Evolutionary conservation across 768 basidiomycete genomes (phyloP), one percentile per base, ranked within the genome.

Genomic region (Dacryopinax primogenitus): DNA sequence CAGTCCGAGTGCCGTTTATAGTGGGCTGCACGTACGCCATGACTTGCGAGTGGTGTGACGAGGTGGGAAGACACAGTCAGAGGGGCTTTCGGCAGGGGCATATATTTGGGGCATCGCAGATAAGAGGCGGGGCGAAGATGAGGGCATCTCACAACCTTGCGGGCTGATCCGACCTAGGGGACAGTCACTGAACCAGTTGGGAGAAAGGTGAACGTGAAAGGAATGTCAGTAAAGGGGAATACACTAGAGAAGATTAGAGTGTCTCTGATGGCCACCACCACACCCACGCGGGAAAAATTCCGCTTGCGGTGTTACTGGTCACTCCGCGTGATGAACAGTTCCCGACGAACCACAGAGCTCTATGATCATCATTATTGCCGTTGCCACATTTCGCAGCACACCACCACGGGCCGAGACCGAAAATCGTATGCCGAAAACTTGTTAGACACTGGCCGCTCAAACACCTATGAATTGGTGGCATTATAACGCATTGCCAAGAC

Each of bases 141-240:
- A 58, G 26, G 15, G 51, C 26, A 58, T 58, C 51, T 18, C 45
- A 23, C 51, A 58, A 58, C 51, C 32, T 23, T 58, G 51, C 51
- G 51, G 51, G 51, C 26, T 58, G 51, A 58, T 58, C 51, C 51
- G 51, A 58, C 51, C 51, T 13, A 32, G 21, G 51, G 30, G 51
- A 58, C 51, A 28, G 51, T 30, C 11, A 6, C 51, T 32, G 30
- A 28, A 28, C 51, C 51, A 58, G 51, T 30, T 11, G 26, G 26
- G 30, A 32, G 30, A 7, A 21, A 28, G 51, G 15, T 58, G 51
- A 23, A 58, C 30, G 51, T 58, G 51, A 58, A 58, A 15, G 45
- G 7, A 23, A 47, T 28, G 26, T 6, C 26, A 13, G 13, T 23
- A 58, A 30, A 30, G 51, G 45, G 51, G 51, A 58, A 58, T 23